Evolutionary conservation across 2,329 filamentous ascomycete genomes (phyloP).

Genomic region (Corinectria fuckeliana): DNA sequence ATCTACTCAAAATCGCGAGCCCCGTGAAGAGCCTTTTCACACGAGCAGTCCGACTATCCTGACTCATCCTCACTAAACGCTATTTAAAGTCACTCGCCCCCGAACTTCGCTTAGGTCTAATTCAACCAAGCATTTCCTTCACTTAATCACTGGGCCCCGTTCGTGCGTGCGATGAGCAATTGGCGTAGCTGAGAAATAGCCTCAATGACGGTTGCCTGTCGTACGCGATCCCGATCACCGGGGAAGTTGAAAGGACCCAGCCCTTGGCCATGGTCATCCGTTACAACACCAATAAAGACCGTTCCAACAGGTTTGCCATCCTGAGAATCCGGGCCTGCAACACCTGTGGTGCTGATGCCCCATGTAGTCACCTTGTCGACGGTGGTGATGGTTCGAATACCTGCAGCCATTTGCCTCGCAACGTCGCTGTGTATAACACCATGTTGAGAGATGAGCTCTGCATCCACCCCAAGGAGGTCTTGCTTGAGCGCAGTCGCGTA

Average conservation of each 20-base stretch:
- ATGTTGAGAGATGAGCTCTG: constrained; percentile 13
- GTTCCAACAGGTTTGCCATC: constrained; percentile 27
- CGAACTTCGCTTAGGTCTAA: no score
- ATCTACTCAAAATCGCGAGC: no score
- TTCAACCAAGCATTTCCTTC: no score
- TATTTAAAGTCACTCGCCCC: no score
- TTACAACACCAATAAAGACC: constrained; percentile 26
- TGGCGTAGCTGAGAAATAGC: constrained; percentile 15
- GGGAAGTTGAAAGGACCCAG: constrained; percentile 28
- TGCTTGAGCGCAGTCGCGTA: constrained; percentile 42
- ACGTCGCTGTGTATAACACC: constrained; percentile 28
- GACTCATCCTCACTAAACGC: no score
- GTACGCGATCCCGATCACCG: constrained; percentile 11
- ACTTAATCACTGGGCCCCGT: no score
- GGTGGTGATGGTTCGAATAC: constrained; percentile 17
- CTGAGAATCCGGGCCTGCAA: constrained; percentile 19
- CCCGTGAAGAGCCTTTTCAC: no score
- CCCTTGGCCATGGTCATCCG: not conserved
- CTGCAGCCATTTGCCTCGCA: constrained; percentile 29
- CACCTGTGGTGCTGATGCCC: constrained; percentile 26
- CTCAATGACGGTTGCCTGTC: constrained; percentile 12
- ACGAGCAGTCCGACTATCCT: no score
- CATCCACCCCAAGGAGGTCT: constrained; percentile 32
- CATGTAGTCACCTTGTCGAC: constrained; percentile 25
- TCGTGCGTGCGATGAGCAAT: no score